Base-by-base conservation (phyloP, 2,329 filamentous ascomycete genomes). In the Xylaria sp. region DNA sequence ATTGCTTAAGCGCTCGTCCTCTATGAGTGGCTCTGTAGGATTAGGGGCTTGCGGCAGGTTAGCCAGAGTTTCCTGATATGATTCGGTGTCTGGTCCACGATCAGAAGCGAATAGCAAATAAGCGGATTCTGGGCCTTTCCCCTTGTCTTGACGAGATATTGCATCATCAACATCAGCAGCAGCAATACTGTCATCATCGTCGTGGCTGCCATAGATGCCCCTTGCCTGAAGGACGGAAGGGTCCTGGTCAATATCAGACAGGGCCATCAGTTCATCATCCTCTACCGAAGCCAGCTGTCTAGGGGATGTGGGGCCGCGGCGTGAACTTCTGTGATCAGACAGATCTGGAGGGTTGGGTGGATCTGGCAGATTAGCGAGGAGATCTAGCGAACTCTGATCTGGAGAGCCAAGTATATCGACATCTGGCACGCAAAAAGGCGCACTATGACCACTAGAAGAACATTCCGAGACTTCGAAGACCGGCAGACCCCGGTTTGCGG, bases 361-460 rank as follows among this genome's bases (percentile, higher is more conserved):
- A 70, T 60, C 68, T 60, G 66, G 38, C n/a, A 60, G 66, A 68
- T 68, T 66, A 60, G 68, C 66, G 68, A 67, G 57, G 17, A 44
- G 63, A 67, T 67, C 63, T 61, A 44, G 44, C 42, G 17, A 36
- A 51, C 44, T 49, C 48, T 60, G 61, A 11, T 38, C 58, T 10
- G 58, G 60, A 49, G 49, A 56, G 60, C 38, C 51, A 62, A 56
- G 54, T 44, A 33, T 28, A 36, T 59, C 49, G 59, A 58, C 44
- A 51, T 51, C 59, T 60, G 54, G 28, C 59, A 57, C 60, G 59
- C 48, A 31, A 44, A 49, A 48, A 31, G 56, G 53, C 42, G 51
- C 48, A 42, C 44, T 42, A 26, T 66, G 54, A 36, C 46, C 48
- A 38, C 42, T 40, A 54, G 64, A 28, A 53, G 64, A 58, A 6